Evolutionary conservation across 306 rosid genomes (phyloP), one percentile per base, ranked within the genome.

Genomic region (Citrullus colocynthis): DNA sequence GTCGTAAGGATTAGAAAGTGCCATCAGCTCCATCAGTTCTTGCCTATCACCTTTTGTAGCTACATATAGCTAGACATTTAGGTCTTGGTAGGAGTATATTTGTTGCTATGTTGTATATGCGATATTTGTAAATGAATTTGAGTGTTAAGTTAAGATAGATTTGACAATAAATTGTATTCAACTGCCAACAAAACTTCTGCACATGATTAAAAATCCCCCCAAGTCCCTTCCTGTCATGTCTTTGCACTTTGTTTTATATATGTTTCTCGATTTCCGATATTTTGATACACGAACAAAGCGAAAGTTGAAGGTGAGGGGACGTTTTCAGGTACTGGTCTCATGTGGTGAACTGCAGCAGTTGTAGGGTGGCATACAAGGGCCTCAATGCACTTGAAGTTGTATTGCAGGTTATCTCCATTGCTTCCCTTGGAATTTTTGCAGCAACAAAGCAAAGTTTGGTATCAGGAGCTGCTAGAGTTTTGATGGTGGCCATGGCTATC

Each of bases 271-370:
- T 1, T 4, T 20, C 10, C 10, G 55, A 70, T 21, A 44, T 70
- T 20, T 69, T 44, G 20, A 20, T 44, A 12, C 36, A 34, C 3
- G 5, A 70, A 70, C 24, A 70, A 11, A 70, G 20, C 21, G 75
- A 70, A 44, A 44, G 56, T 70, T 9, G 37, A 6, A 2, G 24
- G 5, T 0, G 54, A 56, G 37, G 55, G 59, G 44, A 49, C 20
- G 36, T 75, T 81, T 41, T 74, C 90, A 91, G 98, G 88, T 95
- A 95, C 81, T 78, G 91, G 93, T 81, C 89, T 20, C 98, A 95
- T 74, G 97, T 90, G 82, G 91, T 90, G 78, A 92, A 89, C 82
- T 95, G 98, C 86, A 49, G 80, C 77, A 95, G 98, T 79, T 95
- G 98, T 85, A 88, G 39, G 55, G 80, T 65, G 17, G 97, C 93